These are phyloP conservation scores for Suillus subaureus DNA, from an alignment of 768 basidiomycete species.

Conservation along the genomic window DNA sequence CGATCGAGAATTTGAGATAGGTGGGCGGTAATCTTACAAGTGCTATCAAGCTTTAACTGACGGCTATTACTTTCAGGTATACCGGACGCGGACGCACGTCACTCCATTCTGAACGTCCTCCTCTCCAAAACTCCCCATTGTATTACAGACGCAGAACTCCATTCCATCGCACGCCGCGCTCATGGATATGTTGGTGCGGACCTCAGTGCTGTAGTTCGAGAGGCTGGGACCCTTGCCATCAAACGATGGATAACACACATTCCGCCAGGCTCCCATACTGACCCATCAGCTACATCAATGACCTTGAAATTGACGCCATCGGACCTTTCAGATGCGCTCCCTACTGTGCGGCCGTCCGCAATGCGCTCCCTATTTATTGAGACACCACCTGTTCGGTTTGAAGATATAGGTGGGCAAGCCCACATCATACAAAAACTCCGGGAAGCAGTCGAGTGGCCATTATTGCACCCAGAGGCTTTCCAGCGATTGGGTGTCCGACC, in stretches of 20 bases:
- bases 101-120: slow-evolving; percentile 85
- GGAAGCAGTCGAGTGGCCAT: slow-evolving; percentile 95
- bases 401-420: slow-evolving; percentile 89
- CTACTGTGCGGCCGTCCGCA: slow-evolving; percentile 85
- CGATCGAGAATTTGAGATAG: slow-evolving; percentile 95
- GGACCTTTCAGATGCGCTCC: slow-evolving; percentile 74
- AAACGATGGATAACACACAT: slow-evolving; percentile 67
- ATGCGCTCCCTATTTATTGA: slow-evolving; percentile 94
- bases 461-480: slow-evolving; percentile 86
- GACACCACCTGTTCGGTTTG: slow-evolving; percentile 77
- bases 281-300: slow-evolving; percentile 11
- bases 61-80: slow-evolving; percentile 55
- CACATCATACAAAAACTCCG: slow-evolving; percentile 80
- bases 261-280: slow-evolving; percentile 9
- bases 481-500: slow-evolving; percentile 83
- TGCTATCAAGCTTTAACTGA: background rate
- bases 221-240: slow-evolving; percentile 90
- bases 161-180: slow-evolving; percentile 69
- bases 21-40: slow-evolving; percentile 40
- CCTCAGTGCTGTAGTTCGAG: slow-evolving; percentile 86
- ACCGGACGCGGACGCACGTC: slow-evolving; percentile 83
- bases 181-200: slow-evolving; percentile 99
- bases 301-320: slow-evolving; percentile 49
- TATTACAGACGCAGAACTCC: slow-evolving; percentile 62
- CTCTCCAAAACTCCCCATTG: slow-evolving; percentile 79